phyloP scores from a whole-genome alignment of 495 filamentous ascomycete species.

The Penicillium flavigenum region DNA sequence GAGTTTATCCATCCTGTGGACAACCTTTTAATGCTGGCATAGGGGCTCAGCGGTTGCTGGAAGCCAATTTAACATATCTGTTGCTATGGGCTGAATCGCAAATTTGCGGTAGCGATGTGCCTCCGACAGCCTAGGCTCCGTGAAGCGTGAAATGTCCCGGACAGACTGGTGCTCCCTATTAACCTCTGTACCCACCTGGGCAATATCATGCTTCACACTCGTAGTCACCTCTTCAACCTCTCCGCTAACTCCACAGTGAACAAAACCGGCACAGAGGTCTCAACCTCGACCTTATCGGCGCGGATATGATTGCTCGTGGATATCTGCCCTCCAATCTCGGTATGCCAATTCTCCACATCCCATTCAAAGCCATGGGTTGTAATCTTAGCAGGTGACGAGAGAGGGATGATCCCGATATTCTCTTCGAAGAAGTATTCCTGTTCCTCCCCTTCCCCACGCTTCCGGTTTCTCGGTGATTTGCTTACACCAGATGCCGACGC shows the following conservation, averaged over 20 bases:
- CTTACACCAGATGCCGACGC: neutral
- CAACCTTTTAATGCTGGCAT: neutral
- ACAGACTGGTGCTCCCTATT: neutral
- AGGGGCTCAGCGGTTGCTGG: neutral
- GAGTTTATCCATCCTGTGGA: neutral
- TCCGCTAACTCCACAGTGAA: slow-evolving; percentile 77
- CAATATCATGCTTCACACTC: slow-evolving; percentile 1
- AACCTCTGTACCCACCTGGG: neutral
- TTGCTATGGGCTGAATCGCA: no score
- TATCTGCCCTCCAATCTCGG: slow-evolving; percentile 76
- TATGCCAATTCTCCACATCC: slow-evolving; percentile 81
- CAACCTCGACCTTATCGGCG: slow-evolving; percentile 56
- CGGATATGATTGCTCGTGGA: slow-evolving; percentile 91
- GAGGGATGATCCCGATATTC: slow-evolving; percentile 81
- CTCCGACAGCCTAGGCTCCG: neutral
- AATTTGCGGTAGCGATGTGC: no score
- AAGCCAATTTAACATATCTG: neutral
- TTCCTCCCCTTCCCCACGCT: slow-evolving; percentile 6
- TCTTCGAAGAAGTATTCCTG: slow-evolving; percentile 47
- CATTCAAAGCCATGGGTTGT: slow-evolving; percentile 81
- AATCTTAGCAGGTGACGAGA: slow-evolving; percentile 69
- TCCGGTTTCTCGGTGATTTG: slow-evolving; percentile 11
- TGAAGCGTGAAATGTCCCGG: neutral
- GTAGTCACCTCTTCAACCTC: slow-evolving; percentile 37
- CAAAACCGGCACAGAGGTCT: slow-evolving; percentile 67